Conservation (phyloP, 2,329 filamentous ascomycete genomes). For the Fusarium buxicola region DNA sequence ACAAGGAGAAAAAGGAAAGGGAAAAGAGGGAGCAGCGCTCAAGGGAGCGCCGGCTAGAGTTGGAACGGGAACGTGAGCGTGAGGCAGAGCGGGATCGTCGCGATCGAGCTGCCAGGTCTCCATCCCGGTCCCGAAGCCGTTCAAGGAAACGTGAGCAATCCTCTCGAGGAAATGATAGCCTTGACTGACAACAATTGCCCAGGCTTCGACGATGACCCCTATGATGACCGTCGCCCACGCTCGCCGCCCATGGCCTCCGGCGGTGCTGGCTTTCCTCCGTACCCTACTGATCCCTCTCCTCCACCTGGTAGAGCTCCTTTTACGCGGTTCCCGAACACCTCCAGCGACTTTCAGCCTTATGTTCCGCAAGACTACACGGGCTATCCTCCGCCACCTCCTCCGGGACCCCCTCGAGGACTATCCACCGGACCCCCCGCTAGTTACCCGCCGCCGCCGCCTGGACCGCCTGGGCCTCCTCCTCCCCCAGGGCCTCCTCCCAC, state of each 20-base stretch:
- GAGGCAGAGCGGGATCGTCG: conserved; percentile 35
- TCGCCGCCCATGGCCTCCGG: conserved; percentile 65
- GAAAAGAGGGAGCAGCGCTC: conserved; percentile 52
- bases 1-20: conserved; percentile 58
- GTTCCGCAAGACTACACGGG: conserved; percentile 57
- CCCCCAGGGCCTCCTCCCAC: conserved; percentile 51
- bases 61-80: conserved; percentile 38
- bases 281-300: conserved; percentile 49
- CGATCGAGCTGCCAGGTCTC: conserved; percentile 47
- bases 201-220: conserved; percentile 49
- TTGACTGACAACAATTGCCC: conserved; percentile 27
- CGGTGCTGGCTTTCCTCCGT: conserved; percentile 62
- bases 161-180: conserved; percentile 9
- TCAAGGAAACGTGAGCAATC: conserved; percentile 44
- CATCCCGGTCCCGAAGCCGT: conserved; percentile 42
- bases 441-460: conserved; percentile 24
- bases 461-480: conserved; percentile 49
- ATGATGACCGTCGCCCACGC: conserved; percentile 53
- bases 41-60: conserved; percentile 47
- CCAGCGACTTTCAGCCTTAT: conserved; percentile 55
- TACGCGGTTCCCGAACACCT: conserved; percentile 52
- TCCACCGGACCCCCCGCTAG: conserved; percentile 15
- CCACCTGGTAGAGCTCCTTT: conserved; percentile 45
- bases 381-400: conserved; percentile 55
- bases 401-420: conserved; percentile 44